phyloP scores from a whole-genome alignment of 345 rosid species.

The Populus euphratica region DNA sequence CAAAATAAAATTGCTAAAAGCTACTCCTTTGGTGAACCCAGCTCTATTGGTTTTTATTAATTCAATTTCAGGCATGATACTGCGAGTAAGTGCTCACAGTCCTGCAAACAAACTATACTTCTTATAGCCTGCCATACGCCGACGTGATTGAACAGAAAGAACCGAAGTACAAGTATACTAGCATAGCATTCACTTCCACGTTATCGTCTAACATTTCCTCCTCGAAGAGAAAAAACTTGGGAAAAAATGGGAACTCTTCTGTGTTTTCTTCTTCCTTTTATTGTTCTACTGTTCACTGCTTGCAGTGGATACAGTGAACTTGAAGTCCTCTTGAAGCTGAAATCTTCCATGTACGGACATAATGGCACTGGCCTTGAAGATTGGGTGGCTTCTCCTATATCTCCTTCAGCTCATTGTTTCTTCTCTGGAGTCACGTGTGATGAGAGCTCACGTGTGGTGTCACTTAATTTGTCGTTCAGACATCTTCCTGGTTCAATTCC shows the following conservation, averaged over 20 bases:
- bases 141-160: constrained; percentile 20
- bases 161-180: constrained; percentile 21
- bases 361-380: constrained; percentile 56
- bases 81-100: constrained; percentile 18
- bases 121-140: constrained; percentile 11
- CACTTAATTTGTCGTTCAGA: constrained; percentile 51
- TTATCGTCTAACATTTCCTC: background rate
- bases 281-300: constrained; percentile 17
- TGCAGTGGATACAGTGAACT: constrained; percentile 45
- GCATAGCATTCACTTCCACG: background rate
- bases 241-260: constrained; percentile 26
- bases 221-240: background rate
- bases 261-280: constrained; percentile 16
- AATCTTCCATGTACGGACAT: constrained; percentile 54
- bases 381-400: constrained; percentile 41
- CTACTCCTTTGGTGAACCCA: background rate
- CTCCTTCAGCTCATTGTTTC: constrained; percentile 58
- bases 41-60: constrained; percentile 12
- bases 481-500: constrained; percentile 57
- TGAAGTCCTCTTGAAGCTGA: constrained; percentile 58
- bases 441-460: constrained; percentile 43
- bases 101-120: constrained; percentile 25
- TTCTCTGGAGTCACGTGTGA: constrained; percentile 84
- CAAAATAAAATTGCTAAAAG: too few species aligned
- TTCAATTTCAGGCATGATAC: constrained; percentile 21